Base-by-base conservation (phyloP, 345 rosid genomes). In the Rhodamnia argentea region DNA sequence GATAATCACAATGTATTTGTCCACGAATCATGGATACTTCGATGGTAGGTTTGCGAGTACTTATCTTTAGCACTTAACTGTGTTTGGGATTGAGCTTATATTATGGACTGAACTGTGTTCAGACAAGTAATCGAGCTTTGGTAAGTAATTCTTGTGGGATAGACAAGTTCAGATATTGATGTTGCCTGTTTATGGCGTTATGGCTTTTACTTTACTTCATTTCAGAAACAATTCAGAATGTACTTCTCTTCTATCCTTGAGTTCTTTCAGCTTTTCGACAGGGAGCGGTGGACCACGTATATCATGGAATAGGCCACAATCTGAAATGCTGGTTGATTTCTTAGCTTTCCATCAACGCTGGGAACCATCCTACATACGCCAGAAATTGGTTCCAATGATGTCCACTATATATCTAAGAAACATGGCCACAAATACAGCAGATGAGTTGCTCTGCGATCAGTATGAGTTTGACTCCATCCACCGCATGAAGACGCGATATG, bases 321-420 rank as follows among this genome's bases (percentile, higher is more conserved):
- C 91, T n/a, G 99, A 94, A 37, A 88, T 95, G 93, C 88, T 97
- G 81, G 94, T 95, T 82, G 99, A 96, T 91, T 94, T 92, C 91
- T 85, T 97, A 91, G 96, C 87, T 86, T 92, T 89, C 87, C 95
- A 92, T 88, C 95, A 87, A 88, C 92, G 62, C 27, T 97, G 96
- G 99, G 92, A 95, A 37, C 96, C 95, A 5, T 91, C 96, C 84
- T 93, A 91, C 87, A 88, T 94, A 91, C 92, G 98, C 54, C 96
- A 92, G 91, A 92, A 88, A 92, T 90, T 96, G 91, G 88, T 95
- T 89, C 95, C 95, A 13, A 93, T 97, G 99, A 29, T 94, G 86
- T 97, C 99, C 84, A 91, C 98, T 85, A 90, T 93, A 84, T 97
- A 93, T 89, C 88, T 97, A 89, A 92, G 98, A 89, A 95, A 94